Evolutionary conservation across 2,329 filamentous ascomycete species (phyloP), one percentile per base, ranked within the genome.

Genomic region (Trichophyton schoenleinii): DNA sequence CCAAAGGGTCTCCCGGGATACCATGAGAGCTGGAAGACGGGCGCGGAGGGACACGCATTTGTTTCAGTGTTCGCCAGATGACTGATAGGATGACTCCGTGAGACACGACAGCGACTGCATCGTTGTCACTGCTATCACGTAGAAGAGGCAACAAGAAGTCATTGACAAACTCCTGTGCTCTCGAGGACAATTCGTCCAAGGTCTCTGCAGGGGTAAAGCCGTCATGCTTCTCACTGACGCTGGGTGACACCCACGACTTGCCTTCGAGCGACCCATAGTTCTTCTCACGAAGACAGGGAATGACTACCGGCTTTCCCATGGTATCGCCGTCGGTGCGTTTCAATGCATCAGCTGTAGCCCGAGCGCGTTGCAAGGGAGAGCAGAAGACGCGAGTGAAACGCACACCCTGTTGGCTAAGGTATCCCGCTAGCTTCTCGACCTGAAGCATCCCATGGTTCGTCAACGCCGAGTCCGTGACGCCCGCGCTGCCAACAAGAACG

Each of bases 41-140:
- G 64, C 74, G 79, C 55, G 72, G 72, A 11, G 72, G 68, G 1
- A 76, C 73, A 62, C 89, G 80, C 2, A 82, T 78, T 11, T 76
- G 73, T 6, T 87, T 74, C 13, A 95, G 71, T 11, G 80, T 78
- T 61, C 80, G 79, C 80, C 87, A 86, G 0, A 96, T 73, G 36
- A 83, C 80, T 1, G 83, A 83, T 1, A 96, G 80, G 46, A 95
- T 84, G 63, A 95, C 86, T 15, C 91, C 91, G 68, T 96, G 91
- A 1, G 91, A 87, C 2, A 95, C 87, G 13, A 95, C 75, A 1
- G 84, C 85, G 11, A 90, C 75, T 1, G 78, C 74, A 5, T 71
- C 68, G 9, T 77, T 71, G 8, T 67, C 62, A 5, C 65, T 58
- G 1, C 65, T 63, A 0, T 70, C 65, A 9, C 72, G 65, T 15